Base-by-base conservation (phyloP, 306 rosid genomes). In the Parietaria judaica region DNA sequence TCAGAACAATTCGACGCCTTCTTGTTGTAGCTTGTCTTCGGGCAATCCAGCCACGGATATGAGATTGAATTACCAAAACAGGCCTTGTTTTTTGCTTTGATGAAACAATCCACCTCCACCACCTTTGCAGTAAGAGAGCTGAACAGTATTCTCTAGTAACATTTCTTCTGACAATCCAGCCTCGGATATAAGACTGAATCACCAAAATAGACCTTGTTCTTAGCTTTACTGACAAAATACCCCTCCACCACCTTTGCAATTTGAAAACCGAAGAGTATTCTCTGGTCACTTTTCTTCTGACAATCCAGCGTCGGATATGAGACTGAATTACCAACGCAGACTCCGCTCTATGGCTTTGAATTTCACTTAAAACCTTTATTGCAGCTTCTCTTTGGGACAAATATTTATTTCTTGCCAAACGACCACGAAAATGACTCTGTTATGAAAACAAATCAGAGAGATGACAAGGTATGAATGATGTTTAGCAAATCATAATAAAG, bases 151-250 rank as follows among this genome's bases (percentile, higher is more conserved):
- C 53, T 71, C 56, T 52, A 50, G 36, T 66, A 66, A 86, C 80
- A 60, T 63, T 75, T 70, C 71, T 79, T 75, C 87, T 85, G 36
- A 72, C 85, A 34, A 79, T 44, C 94, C 95, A 85, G 11, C 84
- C 85, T 58, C 96, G 92, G 35, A 71, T 44, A 60, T 67, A 83
- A 65, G 95, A 80, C 80, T 91, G 96, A 67, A 91, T 80, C 74
- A 67, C 72, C 56, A 82, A 16, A 13, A 75, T 85, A 72, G 86
- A 78, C 60, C 67, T 49, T 49, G 14, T 49, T 49, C 50, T 46
- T 0, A 8, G 4, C 53, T 49, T 49, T 49, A n/a, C 4, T 41
- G 45, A 41, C 45, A 1, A 0, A 41, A 41, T 5, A 8, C 45
- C 45, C 45, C 45, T 41, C 45, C 45, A 41, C 45, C 45, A 41